These are phyloP conservation scores for Beauveria bassiana DNA, from an alignment of 2,329 filamentous ascomycete species.

Conservation along the genomic window DNA sequence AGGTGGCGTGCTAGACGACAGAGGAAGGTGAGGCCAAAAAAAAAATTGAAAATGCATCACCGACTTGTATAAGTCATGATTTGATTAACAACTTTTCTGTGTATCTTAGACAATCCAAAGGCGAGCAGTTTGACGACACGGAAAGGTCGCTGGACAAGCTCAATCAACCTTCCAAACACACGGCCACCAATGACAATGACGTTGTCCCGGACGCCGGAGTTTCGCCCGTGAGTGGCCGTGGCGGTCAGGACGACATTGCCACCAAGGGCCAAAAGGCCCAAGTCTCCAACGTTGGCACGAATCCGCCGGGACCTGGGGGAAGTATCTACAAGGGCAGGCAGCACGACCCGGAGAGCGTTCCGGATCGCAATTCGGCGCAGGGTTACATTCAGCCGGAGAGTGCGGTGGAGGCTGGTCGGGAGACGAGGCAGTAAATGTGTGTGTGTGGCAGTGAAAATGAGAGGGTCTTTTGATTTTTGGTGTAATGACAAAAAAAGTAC, in stretches of 20 bases:
- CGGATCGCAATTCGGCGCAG: slow-evolving; percentile 35
- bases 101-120: slow-evolving; percentile 32
- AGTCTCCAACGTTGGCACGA: slow-evolving; percentile 30
- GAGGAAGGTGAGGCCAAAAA: slow-evolving; percentile 35
- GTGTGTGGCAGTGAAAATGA: not conserved
- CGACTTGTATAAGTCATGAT: too few relatives aligned
- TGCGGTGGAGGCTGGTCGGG: slow-evolving; percentile 28
- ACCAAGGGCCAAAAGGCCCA: slow-evolving; percentile 29
- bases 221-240: slow-evolving; percentile 18
- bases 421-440: slow-evolving; percentile 11
- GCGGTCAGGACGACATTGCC: slow-evolving; percentile 22
- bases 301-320: slow-evolving; percentile 28
- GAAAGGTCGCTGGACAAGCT: slow-evolving; percentile 37
- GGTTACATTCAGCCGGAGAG: slow-evolving; percentile 33
- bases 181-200: slow-evolving; percentile 29
- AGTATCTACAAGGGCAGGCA: slow-evolving; percentile 32
- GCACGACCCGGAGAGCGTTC: slow-evolving; percentile 32
- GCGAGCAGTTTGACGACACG: slow-evolving; percentile 35
- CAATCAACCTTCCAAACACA: slow-evolving; percentile 14
- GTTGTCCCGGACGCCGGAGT: slow-evolving; percentile 21
- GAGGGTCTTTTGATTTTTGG: not conserved
- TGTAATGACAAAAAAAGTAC: too few relatives aligned
- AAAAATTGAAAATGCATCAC: too few relatives aligned
- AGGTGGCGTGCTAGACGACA: slow-evolving; percentile 36
- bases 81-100: not conserved